phyloP scores from a whole-genome alignment of 208 protist genomes.

The Crithidia bombi region DNA sequence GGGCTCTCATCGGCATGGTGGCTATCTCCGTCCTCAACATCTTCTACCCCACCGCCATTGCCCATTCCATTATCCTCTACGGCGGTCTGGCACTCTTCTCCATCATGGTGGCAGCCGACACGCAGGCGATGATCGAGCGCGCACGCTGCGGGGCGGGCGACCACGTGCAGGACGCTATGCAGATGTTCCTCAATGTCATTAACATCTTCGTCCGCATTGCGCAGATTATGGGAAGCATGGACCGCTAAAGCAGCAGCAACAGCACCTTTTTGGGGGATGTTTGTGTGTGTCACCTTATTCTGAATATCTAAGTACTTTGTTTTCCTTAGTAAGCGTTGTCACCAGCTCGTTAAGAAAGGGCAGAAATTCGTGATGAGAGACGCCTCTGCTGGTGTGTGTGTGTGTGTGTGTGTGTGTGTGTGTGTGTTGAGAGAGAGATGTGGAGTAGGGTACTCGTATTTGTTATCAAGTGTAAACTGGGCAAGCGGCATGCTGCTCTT shows the following conservation, averaged over 20 bases:
- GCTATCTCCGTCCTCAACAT: slow-evolving; percentile 83
- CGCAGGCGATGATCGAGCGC: slow-evolving; percentile 91
- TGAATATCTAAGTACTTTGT: too few species aligned
- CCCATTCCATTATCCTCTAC: slow-evolving; percentile 87
- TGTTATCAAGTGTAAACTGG: too few species aligned
- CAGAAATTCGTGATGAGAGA: too few species aligned
- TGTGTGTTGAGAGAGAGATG: too few species aligned
- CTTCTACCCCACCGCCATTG: slow-evolving; percentile 88
- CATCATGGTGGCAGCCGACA: slow-evolving; percentile 80
- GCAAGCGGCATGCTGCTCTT: too few species aligned
- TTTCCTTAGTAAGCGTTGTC: too few species aligned
- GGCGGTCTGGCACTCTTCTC: slow-evolving; percentile 89
- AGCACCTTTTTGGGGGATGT: neutral
- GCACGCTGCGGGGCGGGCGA: slow-evolving; percentile 83
- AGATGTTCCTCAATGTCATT: slow-evolving; percentile 87
- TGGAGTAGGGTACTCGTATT: too few species aligned
- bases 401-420: neutral
- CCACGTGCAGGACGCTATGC: slow-evolving; percentile 81
- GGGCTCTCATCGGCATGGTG: slow-evolving; percentile 83
- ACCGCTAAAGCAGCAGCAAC: slow-evolving; percentile 30
- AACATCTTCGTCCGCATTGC: slow-evolving; percentile 92
- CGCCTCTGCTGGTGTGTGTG: slow-evolving; percentile 5
- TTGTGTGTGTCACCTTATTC: too few species aligned
- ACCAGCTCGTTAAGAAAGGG: too few species aligned
- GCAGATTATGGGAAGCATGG: slow-evolving; percentile 76